These are phyloP conservation scores for Breviolum minutum DNA, from an alignment of 73 alveolate species.

Conservation along the genomic window DNA sequence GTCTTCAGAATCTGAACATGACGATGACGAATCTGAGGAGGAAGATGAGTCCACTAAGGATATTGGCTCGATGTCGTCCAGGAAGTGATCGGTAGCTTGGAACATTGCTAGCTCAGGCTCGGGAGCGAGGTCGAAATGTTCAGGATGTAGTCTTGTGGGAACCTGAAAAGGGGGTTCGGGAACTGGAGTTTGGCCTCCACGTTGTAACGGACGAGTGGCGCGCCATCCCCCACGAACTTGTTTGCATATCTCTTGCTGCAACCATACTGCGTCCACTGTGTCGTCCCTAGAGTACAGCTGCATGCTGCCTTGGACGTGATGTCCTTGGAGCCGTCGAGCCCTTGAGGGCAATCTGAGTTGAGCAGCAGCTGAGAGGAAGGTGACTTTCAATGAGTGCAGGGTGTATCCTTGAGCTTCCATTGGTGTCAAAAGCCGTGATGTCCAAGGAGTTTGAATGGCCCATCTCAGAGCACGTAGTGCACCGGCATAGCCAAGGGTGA, in stretches of 20 bases:
- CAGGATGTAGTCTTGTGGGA: background rate
- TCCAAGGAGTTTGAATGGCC: background rate
- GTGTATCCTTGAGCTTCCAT: background rate
- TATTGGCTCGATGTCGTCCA: no score
- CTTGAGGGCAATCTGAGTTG: background rate
- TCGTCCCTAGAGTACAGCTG: background rate
- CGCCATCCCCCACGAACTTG: background rate
- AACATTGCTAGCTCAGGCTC: background rate
- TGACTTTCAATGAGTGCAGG: background rate
- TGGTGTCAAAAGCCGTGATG: background rate
- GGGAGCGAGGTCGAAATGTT: background rate
- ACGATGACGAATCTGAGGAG: no score
- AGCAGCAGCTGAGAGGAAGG: slow-evolving; percentile 16
- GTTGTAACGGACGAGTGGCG: background rate
- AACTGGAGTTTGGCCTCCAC: background rate
- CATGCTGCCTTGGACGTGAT: background rate
- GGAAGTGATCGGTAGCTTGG: background rate
- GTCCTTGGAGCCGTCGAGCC: background rate
- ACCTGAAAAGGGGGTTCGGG: background rate
- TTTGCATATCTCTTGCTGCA: background rate
- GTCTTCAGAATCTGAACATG: no score
- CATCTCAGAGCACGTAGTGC: background rate
- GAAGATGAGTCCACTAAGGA: no score
- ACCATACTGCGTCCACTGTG: background rate
- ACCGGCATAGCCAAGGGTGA: background rate